Evolutionary conservation across 345 rosid species (phyloP), one percentile per base, ranked within the genome.

Genomic region (Euphorbia peplus): DNA sequence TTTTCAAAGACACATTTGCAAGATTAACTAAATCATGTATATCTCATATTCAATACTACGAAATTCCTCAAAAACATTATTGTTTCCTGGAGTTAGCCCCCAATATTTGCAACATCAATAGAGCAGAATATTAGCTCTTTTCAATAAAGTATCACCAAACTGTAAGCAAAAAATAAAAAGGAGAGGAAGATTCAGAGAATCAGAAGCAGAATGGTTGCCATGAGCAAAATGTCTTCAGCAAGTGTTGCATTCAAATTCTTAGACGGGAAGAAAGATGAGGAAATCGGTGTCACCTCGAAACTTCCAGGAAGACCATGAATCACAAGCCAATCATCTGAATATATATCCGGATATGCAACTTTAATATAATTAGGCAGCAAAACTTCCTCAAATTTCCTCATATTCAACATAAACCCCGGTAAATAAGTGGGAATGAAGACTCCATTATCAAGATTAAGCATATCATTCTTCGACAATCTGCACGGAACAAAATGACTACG

Each of bases 281-380:
- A 22, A 39, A 14, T 6, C 18, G 32, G 52, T 6, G 1, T 1
- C n/a, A 25, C 35, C 47, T 21, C 5, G 8, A 69, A 69, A 69
- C 59, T 69, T 18, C 60, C 73, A 25, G 70, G 47, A 24, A 87
- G 66, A 13, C 89, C 92, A 68, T 82, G 89, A 64, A 83, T 70
- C 11, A 50, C 76, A 35, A 85, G 61, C 76, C 79, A 73, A 0
- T 66, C 66, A n/a, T 72, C 74, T 19, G 37, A 41, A 56, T 71
- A 87, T 46, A 85, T 41, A 56, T 79, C 80, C 9, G 85, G 85
- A 58, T 57, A 67, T 4, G 77, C 29, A 39, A 87, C 70, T 8
- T 78, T 80, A 37, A 76, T 82, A 52, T 70, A 82, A 77, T 83
- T 87, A 15, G 83, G 68, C 74, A 75, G 35, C 76, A 83, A 63